A percentile compares a stretch with the other conserved stretches of the same genome.
Conservation (phyloP, 371 early-diverging fungal genomes). For the Mortierella sp. region DNA sequence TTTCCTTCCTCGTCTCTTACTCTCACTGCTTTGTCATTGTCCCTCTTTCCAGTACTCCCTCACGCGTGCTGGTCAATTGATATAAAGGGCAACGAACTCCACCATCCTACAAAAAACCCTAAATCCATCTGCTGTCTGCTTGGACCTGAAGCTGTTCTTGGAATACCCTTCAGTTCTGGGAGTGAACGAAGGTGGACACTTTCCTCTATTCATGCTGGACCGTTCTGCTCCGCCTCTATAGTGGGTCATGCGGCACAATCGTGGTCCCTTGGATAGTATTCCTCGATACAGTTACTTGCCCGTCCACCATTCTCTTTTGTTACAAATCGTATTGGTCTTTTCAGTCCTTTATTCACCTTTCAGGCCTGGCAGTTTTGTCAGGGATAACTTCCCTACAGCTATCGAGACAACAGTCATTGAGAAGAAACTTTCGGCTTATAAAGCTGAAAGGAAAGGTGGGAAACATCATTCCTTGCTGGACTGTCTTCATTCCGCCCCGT, state of each 20-base stretch:
- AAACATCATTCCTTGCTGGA: background rate
- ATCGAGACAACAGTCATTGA: too few species aligned
- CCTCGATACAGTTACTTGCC: background rate
- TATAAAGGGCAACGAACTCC: background rate
- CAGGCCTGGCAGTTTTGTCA: background rate
- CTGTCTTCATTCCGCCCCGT: slow-evolving; percentile 1
- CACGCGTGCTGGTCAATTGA: background rate
- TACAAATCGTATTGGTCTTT: background rate
- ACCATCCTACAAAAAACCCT: slow-evolving; percentile 5
- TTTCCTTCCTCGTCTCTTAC: background rate
- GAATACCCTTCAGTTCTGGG: background rate
- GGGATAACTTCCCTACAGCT: background rate
- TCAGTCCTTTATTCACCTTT: background rate
- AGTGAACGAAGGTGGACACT: background rate
- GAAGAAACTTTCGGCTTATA: too few species aligned
- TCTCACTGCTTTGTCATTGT: background rate
- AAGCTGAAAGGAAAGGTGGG: background rate
- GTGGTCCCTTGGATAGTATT: too few species aligned
- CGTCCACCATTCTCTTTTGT: background rate
- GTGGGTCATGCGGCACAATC: too few species aligned
- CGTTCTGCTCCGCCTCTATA: too few species aligned
- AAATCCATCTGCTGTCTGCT: slow-evolving; percentile 13
- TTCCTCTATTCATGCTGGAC: background rate
- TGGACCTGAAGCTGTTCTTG: background rate
- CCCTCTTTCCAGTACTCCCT: background rate